Evolutionary conservation across 371 early-diverging fungal genomes (phyloP).

Genomic region (Synchytrium microbalum): DNA sequence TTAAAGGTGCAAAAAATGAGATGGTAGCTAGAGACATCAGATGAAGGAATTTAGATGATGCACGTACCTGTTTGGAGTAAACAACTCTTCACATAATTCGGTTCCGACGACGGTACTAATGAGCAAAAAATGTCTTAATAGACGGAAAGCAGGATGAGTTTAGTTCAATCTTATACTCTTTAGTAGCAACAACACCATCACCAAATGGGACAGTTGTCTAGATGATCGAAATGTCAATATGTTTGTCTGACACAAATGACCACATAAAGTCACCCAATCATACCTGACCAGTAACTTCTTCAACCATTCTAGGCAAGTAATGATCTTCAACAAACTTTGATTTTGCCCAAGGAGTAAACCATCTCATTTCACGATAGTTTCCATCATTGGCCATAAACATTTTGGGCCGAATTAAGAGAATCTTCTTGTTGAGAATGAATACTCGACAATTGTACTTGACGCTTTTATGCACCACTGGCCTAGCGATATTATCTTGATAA

Average conservation of each 20-base stretch:
- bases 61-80: constrained; percentile 75
- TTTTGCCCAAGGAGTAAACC: constrained; percentile 86
- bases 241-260: background rate
- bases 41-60: background rate
- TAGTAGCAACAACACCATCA: constrained; percentile 70
- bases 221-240: background rate
- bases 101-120: constrained; percentile 73
- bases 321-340: constrained; percentile 57
- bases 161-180: constrained; percentile 38
- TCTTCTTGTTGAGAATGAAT: constrained; percentile 66
- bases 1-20: background rate
- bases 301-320: constrained; percentile 73
- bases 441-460: constrained; percentile 94
- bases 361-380: constrained; percentile 92
- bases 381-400: constrained; percentile 92
- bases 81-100: constrained; percentile 95
- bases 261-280: constrained; percentile 3
- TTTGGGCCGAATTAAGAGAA: constrained; percentile 93
- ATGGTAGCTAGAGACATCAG: constrained; percentile 5
- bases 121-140: background rate
- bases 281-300: constrained; percentile 66
- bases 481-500: constrained; percentile 19
- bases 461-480: constrained; percentile 87
- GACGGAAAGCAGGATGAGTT: background rate
- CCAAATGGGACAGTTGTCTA: constrained; percentile 67